These are phyloP conservation scores for Pseudopithomyces maydicus DNA, from an alignment of 2,329 filamentous ascomycete species.

Conservation along the genomic window DNA sequence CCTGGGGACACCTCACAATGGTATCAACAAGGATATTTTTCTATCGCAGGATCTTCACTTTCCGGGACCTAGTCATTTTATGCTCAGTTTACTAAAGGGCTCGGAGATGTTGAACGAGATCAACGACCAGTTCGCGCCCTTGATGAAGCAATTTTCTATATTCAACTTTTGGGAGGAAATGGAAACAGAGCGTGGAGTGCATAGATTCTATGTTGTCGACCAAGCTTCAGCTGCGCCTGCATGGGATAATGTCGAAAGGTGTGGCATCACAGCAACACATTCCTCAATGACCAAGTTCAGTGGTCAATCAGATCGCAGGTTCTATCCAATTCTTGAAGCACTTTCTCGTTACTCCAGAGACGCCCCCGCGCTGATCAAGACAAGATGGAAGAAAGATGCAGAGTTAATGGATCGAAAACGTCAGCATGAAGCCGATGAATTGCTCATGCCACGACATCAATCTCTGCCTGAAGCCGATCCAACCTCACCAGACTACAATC, in stretches of 20 bases:
- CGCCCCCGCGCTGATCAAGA: conserved; percentile 17
- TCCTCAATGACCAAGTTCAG: conserved; percentile 33
- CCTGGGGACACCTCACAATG: conserved; percentile 24
- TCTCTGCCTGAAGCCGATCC: conserved; percentile 9
- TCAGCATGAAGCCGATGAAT: conserved; percentile 20
- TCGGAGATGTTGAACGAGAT: conserved; percentile 26
- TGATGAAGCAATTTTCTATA: conserved; percentile 23
- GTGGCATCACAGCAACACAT: conserved; percentile 29
- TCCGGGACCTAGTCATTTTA: conserved; percentile 20
- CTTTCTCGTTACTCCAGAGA: conserved; percentile 21
- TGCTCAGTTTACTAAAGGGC: conserved; percentile 18
- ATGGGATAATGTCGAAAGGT: conserved; percentile 27
- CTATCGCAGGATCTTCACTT: conserved; percentile 7
- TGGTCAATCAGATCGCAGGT: conserved; percentile 16
- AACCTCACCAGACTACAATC: conserved; percentile 9
- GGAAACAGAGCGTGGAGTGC: conserved; percentile 17
- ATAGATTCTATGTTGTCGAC: conserved; percentile 24
- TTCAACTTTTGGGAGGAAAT: conserved; percentile 31
- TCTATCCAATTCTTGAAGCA: conserved; percentile 22
- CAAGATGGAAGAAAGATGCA: conserved; percentile 17
- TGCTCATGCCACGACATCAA: conserved; percentile 13
- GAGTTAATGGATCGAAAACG: conserved; percentile 17
- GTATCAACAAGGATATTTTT: conserved; percentile 18
- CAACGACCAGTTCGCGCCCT: conserved; percentile 22
- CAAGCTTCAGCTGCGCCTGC: conserved; percentile 29